phyloP scores from a whole-genome alignment of 306 rosid species.

The Quercus dentata region DNA sequence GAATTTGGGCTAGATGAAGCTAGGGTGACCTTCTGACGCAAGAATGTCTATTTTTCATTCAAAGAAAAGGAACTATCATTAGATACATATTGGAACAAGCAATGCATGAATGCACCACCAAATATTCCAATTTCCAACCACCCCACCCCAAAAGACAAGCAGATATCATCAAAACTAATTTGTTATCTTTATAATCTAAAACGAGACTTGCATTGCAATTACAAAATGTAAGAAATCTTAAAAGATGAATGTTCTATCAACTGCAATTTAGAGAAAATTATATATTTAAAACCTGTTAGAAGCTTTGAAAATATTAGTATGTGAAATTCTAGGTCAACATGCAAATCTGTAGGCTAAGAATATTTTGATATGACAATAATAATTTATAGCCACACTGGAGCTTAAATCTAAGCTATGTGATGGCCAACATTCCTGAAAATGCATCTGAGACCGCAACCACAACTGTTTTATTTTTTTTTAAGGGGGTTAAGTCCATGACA shows the following conservation, averaged over 20 bases:
- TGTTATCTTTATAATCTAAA: not conserved
- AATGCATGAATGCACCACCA: not conserved
- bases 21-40: slow-evolving; percentile 89
- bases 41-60: slow-evolving; percentile 57
- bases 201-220: not conserved
- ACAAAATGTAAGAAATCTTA: not conserved
- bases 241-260: not conserved
- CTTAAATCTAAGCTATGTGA: not conserved
- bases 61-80: slow-evolving; percentile 14
- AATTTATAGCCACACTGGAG: not conserved
- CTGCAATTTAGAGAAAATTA: not conserved
- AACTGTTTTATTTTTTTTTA: too few relatives aligned
- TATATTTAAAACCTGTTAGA: not conserved
- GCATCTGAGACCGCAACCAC: not conserved
- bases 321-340: not conserved
- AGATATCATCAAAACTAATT: not conserved
- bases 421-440: not conserved
- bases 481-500: too few relatives aligned
- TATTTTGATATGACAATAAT: not conserved
- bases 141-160: not conserved
- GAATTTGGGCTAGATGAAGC: slow-evolving; percentile 48
- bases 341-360: not conserved
- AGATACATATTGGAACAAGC: slow-evolving; percentile 1
- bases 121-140: not conserved
- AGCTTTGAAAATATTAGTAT: not conserved